phyloP scores from a whole-genome alignment of 2,329 filamentous ascomycete genomes.

The Penicillium psychrosexuale region DNA sequence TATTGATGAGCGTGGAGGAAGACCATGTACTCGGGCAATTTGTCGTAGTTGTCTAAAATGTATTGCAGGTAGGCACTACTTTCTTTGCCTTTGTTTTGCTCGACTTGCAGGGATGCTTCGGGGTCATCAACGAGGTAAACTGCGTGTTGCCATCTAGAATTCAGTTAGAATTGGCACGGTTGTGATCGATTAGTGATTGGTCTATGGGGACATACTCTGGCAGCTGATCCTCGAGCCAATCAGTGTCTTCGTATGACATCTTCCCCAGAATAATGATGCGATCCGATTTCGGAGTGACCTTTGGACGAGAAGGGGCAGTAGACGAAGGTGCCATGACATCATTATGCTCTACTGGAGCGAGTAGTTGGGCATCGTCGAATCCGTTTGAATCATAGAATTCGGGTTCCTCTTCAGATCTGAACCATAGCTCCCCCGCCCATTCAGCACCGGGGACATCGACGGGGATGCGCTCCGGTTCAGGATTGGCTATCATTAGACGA shows the following conservation, averaged over 20 bases:
- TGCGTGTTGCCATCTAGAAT: slow-evolving; percentile 41
- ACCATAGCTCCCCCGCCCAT: slow-evolving; percentile 2
- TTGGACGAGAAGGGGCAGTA: slow-evolving; percentile 13
- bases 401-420: background rate
- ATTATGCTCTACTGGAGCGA: background rate
- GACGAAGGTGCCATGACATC: background rate
- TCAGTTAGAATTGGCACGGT: background rate
- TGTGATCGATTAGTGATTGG: background rate
- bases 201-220: slow-evolving; percentile 36
- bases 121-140: slow-evolving; percentile 43
- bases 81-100: slow-evolving; percentile 44
- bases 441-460: slow-evolving; percentile 16
- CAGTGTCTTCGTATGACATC: slow-evolving; percentile 40
- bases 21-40: slow-evolving; percentile 51
- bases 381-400: background rate
- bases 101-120: slow-evolving; percentile 19
- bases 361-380: background rate
- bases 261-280: slow-evolving; percentile 43
- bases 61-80: slow-evolving; percentile 46
- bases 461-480: slow-evolving; percentile 14
- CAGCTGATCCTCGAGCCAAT: slow-evolving; percentile 45
- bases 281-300: slow-evolving; percentile 23
- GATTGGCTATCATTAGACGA: background rate
- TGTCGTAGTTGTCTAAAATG: slow-evolving; percentile 45
- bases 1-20: slow-evolving; percentile 57